Evolutionary conservation across 768 basidiomycete genomes (phyloP), one percentile per base, ranked within the genome.

Genomic region (Lactifluus echinatus): DNA sequence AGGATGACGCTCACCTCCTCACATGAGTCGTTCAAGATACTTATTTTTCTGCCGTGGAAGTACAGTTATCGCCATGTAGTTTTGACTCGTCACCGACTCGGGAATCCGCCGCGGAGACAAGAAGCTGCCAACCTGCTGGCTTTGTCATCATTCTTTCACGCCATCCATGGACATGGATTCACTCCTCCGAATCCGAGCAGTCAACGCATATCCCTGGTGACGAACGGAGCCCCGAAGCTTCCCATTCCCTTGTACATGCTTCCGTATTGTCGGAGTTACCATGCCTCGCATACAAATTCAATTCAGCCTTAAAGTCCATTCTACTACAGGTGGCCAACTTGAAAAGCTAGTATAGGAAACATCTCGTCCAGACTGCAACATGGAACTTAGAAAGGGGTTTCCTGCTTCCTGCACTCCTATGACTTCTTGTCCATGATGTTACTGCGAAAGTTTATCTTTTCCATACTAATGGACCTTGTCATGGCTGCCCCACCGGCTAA

Each of bases 361-460:
- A n/a, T 14, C 45, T 47, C 40, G 57, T 23, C 57, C 26, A 53
- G 40, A 58, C 31, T 17, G 39, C 33, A 53, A 58, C 26, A 11
- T 23, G 4, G 39, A 11, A 5, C n/a, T 53, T 53, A 43, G n/a
- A 49, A 53, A 11, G 14, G 29, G 31, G 31, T 4, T 31, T 31
- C 5, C 3, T 37, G 34, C 10, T 45, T 28, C 2, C 43, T 31
- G 29, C 17, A 36, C n/a, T 15, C 3, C 10, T 5, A 15, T 8
- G 15, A 7, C 17, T 31, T 11, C 28, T 42, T 15, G 21, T 53
- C 31, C 7, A 23, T 3, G 31, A 59, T 59, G 58, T 33, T 15
- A 68, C n/a, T 43, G 8, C 43, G n/a, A 28, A 23, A 66, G 57
- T 19, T 79, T 81, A 77, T 76, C 79, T 63, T 82, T 78, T 19